Percentiles rank a stretch among this genome's conserved stretches.
These are phyloP conservation scores for Penicillium soppii DNA, from an alignment of 495 filamentous ascomycete species.

Conservation along the genomic window DNA sequence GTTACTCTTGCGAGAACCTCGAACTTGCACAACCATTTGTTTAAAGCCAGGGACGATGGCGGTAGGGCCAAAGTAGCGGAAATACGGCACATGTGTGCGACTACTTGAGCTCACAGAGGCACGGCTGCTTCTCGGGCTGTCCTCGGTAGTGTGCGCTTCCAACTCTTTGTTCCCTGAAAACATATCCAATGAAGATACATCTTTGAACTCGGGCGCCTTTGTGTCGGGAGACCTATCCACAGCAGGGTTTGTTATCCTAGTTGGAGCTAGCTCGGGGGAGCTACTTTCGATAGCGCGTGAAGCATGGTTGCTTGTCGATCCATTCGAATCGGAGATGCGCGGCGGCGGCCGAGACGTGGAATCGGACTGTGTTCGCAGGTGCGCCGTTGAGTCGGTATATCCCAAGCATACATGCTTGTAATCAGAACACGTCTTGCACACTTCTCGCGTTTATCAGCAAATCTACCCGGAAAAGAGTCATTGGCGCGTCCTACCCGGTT, in stretches of 20 bases:
- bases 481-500: constrained; percentile 48
- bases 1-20: constrained; percentile 50
- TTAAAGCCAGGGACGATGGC: constrained; percentile 92
- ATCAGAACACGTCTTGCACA: constrained; percentile 72
- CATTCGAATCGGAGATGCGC: constrained; percentile 19
- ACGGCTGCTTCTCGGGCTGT: constrained; percentile 44
- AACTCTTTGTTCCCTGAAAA: constrained; percentile 30
- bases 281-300: constrained; percentile 26
- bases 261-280: constrained; percentile 27
- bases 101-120: constrained; percentile 41
- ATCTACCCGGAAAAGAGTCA: not conserved
- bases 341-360: constrained; percentile 27
- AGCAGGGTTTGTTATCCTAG: constrained; percentile 5
- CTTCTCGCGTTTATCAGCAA: constrained; percentile 13
- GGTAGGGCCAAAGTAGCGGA: constrained; percentile 83
- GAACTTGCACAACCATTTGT: constrained; percentile 79
- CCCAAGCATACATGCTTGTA: constrained; percentile 72
- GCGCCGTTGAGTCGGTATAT: constrained; percentile 72
- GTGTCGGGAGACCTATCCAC: constrained; percentile 20
- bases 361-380: constrained; percentile 40
- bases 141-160: constrained; percentile 27
- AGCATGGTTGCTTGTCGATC: constrained; percentile 14
- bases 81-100: constrained; percentile 77
- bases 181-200: constrained; percentile 19
- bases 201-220: constrained; percentile 20